These are phyloP conservation scores for Grammothele lineata DNA, from an alignment of 768 basidiomycete genomes.

Conservation along the genomic window DNA sequence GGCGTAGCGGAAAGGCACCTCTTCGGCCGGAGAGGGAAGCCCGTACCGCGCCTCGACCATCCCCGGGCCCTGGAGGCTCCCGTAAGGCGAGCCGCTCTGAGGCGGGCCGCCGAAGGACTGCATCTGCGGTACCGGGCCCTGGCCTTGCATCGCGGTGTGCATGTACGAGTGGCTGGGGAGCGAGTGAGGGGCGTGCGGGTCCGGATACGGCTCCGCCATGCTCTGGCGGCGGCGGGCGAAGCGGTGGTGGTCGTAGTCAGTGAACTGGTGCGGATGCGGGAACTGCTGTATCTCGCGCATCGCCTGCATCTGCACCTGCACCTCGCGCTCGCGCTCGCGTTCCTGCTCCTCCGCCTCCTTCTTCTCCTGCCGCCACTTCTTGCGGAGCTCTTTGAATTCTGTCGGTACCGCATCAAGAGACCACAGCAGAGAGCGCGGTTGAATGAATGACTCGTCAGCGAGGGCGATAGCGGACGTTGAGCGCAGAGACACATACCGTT, in stretches of 20 bases:
- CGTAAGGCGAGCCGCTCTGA: constrained; percentile 8
- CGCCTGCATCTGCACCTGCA: constrained; percentile 7
- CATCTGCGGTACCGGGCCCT: not conserved
- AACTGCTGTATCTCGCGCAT: constrained; percentile 11
- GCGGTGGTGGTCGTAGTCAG: constrained; percentile 12
- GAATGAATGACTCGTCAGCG: too few species aligned
- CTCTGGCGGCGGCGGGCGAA: constrained; percentile 12
- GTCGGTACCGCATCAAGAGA: too few species aligned
- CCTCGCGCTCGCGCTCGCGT: constrained; percentile 20
- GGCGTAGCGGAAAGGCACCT: constrained; percentile 5
- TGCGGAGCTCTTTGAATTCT: constrained; percentile 99
- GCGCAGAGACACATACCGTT: constrained; percentile 55
- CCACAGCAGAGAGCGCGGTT: too few species aligned
- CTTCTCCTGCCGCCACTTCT: constrained; percentile 93
- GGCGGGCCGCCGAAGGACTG: constrained; percentile 5
- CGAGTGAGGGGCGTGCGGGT: constrained; percentile 8
- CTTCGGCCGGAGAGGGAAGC: constrained; percentile 10
- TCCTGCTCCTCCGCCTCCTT: constrained; percentile 51
- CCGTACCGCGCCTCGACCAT: constrained; percentile 14
- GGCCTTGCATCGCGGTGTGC: constrained; percentile 8
- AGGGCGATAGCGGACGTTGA: not conserved
- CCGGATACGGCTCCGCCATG: constrained; percentile 14
- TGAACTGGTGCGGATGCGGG: not conserved
- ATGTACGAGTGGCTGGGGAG: constrained; percentile 12
- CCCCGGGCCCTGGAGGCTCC: constrained; percentile 6